phyloP scores from a whole-genome alignment of 441 rosid genomes.

The Metrosideros polymorpha region DNA sequence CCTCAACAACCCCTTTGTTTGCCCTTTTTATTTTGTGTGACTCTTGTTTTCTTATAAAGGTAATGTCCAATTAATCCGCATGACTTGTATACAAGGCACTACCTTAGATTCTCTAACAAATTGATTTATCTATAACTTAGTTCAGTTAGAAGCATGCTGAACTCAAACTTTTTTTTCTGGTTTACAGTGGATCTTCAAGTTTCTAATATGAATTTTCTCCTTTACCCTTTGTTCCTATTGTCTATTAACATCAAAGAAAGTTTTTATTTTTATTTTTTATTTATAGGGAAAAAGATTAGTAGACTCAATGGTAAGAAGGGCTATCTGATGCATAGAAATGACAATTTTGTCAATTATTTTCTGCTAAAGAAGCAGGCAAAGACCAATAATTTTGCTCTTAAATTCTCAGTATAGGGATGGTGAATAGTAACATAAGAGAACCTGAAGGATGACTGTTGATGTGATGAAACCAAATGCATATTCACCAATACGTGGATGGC shows the following conservation, averaged over 20 bases:
- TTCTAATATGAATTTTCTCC: neutral
- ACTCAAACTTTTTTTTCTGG: neutral
- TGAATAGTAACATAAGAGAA: constrained; percentile 1
- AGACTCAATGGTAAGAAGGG: neutral
- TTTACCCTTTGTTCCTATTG: neutral
- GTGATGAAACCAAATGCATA: constrained; percentile 94
- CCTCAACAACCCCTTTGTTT: neutral
- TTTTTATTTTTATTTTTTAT: neutral
- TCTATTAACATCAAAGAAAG: neutral
- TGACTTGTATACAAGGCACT: neutral
- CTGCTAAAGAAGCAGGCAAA: neutral
- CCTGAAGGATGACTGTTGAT: constrained; percentile 84
- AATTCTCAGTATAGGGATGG: neutral
- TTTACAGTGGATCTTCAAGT: neutral
- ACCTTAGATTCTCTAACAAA: neutral
- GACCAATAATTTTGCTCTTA: neutral
- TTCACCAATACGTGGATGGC: constrained; percentile 93
- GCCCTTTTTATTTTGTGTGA: neutral
- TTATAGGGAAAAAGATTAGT: neutral
- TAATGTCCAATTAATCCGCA: neutral
- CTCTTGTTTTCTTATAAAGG: neutral
- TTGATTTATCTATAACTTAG: neutral
- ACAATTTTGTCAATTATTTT: neutral
- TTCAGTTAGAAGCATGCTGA: neutral
- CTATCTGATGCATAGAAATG: neutral